Conservation (phyloP, 371 early-diverging fungal genomes). For the Mortierella sp. region DNA sequence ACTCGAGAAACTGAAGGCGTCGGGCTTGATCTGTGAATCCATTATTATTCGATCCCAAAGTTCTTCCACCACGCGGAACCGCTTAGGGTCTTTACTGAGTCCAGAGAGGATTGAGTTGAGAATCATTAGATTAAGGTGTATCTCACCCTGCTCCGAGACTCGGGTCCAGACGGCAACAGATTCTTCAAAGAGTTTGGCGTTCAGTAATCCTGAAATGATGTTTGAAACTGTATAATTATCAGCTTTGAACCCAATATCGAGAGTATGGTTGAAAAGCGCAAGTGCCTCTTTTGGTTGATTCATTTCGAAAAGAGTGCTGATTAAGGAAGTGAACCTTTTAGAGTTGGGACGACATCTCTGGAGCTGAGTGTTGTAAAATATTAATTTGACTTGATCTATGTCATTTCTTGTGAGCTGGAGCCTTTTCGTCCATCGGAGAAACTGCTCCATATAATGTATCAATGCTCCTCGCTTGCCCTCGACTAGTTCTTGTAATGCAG, state of each 20-base stretch:
- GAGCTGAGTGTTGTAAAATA: slow-evolving; percentile 9
- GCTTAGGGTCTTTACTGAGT: slow-evolving; percentile 26
- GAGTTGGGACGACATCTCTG: slow-evolving; percentile 30
- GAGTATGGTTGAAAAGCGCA: slow-evolving; percentile 28
- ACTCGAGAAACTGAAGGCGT: slow-evolving; percentile 30
- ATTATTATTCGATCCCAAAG: slow-evolving; percentile 26
- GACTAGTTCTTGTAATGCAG: slow-evolving; percentile 5
- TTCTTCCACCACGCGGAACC: slow-evolving; percentile 11
- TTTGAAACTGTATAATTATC: slow-evolving; percentile 15
- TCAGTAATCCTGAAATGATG: slow-evolving; percentile 29
- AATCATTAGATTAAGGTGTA: not conserved
- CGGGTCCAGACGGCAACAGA: slow-evolving; percentile 20
- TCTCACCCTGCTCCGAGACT: not conserved
- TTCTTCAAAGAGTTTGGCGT: slow-evolving; percentile 25
- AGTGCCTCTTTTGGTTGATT: slow-evolving; percentile 25
- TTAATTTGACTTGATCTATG: slow-evolving; percentile 20
- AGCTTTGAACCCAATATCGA: slow-evolving; percentile 37
- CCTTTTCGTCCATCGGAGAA: slow-evolving; percentile 40
- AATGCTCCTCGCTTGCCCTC: not conserved
- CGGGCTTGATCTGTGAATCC: slow-evolving; percentile 24
- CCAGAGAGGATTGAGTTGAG: slow-evolving; percentile 33
- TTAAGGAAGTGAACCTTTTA: slow-evolving; percentile 22
- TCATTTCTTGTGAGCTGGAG: slow-evolving; percentile 28
- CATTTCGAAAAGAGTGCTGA: slow-evolving; percentile 9
- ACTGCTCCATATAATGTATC: slow-evolving; percentile 18